phyloP scores from a whole-genome alignment of 2,329 filamentous ascomycete genomes.

The Elsinoe australis region DNA sequence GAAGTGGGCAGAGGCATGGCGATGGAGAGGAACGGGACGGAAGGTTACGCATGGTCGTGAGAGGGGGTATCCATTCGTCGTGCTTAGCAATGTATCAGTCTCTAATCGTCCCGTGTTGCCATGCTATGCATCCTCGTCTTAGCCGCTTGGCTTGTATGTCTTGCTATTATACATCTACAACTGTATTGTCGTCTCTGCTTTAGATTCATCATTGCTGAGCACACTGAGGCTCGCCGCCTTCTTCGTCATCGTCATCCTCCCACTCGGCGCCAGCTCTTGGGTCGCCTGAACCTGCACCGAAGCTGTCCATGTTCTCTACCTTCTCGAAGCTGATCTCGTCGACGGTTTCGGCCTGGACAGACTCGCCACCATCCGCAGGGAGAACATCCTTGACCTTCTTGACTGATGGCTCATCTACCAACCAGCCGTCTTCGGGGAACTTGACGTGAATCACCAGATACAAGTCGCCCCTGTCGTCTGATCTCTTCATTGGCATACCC shows the following conservation, averaged over 20 bases:
- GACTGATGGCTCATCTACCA: slow-evolving; percentile 59
- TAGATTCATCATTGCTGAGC: slow-evolving; percentile 53
- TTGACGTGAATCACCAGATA: slow-evolving; percentile 79
- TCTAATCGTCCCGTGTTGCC: neutral
- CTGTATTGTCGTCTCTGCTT: neutral
- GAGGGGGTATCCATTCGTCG: neutral
- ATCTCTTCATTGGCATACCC: slow-evolving; percentile 89
- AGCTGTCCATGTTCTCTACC: slow-evolving; percentile 77
- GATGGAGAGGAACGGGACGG: neutral
- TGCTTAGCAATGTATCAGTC: neutral
- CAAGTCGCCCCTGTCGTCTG: slow-evolving; percentile 75
- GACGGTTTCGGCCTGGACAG: slow-evolving; percentile 63
- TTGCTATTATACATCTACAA: slow-evolving; percentile 13
- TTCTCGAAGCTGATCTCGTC: slow-evolving; percentile 84
- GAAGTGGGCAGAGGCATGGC: neutral
- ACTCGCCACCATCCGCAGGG: slow-evolving; percentile 42
- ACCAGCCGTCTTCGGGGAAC: slow-evolving; percentile 83
- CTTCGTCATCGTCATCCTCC: slow-evolving; percentile 63
- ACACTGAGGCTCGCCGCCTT: slow-evolving; percentile 57
- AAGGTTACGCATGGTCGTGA: neutral
- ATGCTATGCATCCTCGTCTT: neutral
- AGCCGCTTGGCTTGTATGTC: neutral
- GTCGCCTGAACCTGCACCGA: slow-evolving; percentile 65
- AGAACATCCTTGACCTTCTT: slow-evolving; percentile 67
- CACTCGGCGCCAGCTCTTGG: slow-evolving; percentile 61